A percentile compares a stretch with the other conserved stretches of the same genome.
Evolutionary conservation across 768 basidiomycete species (phyloP).

Genomic region (Amanita rubescens): DNA sequence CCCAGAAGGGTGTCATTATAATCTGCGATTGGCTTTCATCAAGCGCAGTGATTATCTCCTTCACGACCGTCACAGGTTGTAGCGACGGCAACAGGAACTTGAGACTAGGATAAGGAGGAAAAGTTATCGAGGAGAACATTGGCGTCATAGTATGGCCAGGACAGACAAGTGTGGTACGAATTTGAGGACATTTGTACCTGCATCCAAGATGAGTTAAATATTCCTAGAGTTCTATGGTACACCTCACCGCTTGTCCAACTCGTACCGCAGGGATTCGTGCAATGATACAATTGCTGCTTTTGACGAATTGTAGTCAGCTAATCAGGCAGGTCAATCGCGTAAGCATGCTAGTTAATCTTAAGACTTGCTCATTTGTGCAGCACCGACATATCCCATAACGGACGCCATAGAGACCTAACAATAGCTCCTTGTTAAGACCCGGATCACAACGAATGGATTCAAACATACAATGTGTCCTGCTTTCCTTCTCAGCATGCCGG

Average conservation of each 20-base stretch:
- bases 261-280: slow-evolving; percentile 80
- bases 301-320: slow-evolving; percentile 87
- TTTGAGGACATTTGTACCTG: slow-evolving; percentile 63
- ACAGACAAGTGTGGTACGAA: slow-evolving; percentile 84
- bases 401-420: slow-evolving; percentile 72
- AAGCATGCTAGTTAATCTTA: neutral
- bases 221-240: neutral
- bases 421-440: neutral
- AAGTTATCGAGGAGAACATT: slow-evolving; percentile 57
- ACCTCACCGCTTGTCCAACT: slow-evolving; percentile 69
- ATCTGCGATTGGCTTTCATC: slow-evolving; percentile 73
- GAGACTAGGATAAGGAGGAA: slow-evolving; percentile 44
- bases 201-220: slow-evolving; percentile 9
- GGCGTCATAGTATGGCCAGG: slow-evolving; percentile 76
- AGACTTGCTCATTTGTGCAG: slow-evolving; percentile 62
- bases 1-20: slow-evolving; percentile 69
- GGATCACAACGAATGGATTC: neutral
- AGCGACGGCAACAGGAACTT: slow-evolving; percentile 75
- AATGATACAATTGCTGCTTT: slow-evolving; percentile 84
- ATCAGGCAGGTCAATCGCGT: neutral
- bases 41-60: slow-evolving; percentile 72
- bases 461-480: slow-evolving; percentile 75
- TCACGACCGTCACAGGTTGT: slow-evolving; percentile 68
- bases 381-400: slow-evolving; percentile 61
- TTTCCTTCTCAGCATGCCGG: slow-evolving; percentile 71